A percentile compares a stretch with the other conserved stretches of the same genome.
Conservation (phyloP, 2,329 filamentous ascomycete species). For the Ceratocystis destructans region DNA sequence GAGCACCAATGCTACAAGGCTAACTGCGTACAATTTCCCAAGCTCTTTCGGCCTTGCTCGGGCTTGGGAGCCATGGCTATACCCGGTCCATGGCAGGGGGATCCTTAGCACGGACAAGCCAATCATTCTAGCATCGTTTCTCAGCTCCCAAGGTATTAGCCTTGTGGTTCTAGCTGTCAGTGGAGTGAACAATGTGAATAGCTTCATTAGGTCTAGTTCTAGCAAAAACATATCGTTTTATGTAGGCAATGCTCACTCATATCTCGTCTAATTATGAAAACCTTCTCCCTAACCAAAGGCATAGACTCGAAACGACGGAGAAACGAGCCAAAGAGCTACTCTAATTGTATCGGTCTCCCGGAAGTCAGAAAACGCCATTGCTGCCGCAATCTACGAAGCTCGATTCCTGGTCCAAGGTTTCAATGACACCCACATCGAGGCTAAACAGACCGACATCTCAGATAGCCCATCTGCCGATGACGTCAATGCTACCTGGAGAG, state of each 20-base stretch:
- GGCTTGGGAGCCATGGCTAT: slow-evolving; percentile 71
- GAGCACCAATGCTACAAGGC: background rate
- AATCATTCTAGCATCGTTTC: slow-evolving; percentile 63
- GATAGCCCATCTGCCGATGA: slow-evolving; percentile 27
- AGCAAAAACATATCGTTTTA: slow-evolving; percentile 55
- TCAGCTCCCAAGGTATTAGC: slow-evolving; percentile 56
- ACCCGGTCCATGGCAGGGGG: slow-evolving; percentile 65
- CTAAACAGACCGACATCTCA: background rate
- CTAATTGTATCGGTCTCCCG: slow-evolving; percentile 59
- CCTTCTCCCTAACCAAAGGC: slow-evolving; percentile 18
- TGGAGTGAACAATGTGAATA: slow-evolving; percentile 55
- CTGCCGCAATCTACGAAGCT: slow-evolving; percentile 79
- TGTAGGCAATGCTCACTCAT: slow-evolving; percentile 31
- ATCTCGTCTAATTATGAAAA: background rate
- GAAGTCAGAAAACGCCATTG: slow-evolving; percentile 61
- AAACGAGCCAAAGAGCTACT: slow-evolving; percentile 39
- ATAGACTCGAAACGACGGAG: slow-evolving; percentile 53
- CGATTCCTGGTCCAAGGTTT: slow-evolving; percentile 34
- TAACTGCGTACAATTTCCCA: background rate
- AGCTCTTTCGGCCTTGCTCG: slow-evolving; percentile 75
- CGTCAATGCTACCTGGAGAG: slow-evolving; percentile 53
- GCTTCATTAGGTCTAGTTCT: slow-evolving; percentile 51
- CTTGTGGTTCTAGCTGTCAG: slow-evolving; percentile 68
- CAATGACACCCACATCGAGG: background rate
- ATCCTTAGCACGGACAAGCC: slow-evolving; percentile 60